These are phyloP conservation scores for Parachlorella kessleri DNA, from an alignment of 139 green algal species.

Conservation along the genomic window DNA sequence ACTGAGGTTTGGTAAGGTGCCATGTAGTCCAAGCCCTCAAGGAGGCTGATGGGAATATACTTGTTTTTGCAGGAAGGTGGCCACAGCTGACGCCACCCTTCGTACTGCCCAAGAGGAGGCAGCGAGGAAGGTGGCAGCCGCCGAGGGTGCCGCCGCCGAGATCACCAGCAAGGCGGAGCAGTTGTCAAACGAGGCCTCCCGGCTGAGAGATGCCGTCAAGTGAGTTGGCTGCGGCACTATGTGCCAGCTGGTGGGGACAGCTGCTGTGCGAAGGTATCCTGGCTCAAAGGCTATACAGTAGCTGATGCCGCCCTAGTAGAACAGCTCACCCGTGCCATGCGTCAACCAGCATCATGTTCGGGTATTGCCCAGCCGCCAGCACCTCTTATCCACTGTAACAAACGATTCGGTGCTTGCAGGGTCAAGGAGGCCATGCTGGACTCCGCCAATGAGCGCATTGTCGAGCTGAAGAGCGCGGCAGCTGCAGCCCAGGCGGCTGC, in stretches of 20 bases:
- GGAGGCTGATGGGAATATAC: not conserved
- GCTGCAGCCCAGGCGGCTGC: constrained; percentile 45
- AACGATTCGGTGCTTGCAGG: too few relatives aligned
- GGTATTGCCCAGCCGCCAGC: too few relatives aligned
- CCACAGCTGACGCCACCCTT: not conserved
- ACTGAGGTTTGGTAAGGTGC: too few relatives aligned
- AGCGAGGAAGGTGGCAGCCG: not conserved
- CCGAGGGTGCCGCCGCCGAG: constrained; percentile 2
- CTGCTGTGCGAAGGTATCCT: too few relatives aligned
- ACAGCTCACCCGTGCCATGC: too few relatives aligned
- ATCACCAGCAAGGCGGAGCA: not conserved
- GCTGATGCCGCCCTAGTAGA: too few relatives aligned
- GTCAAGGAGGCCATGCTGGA: constrained; percentile 79
- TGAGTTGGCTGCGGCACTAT: not conserved
- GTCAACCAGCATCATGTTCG: too few relatives aligned
- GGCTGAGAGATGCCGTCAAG: constrained; percentile 42
- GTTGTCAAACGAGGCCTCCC: constrained; percentile 13
- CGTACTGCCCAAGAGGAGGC: constrained; percentile 5
- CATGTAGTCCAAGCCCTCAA: too few relatives aligned
- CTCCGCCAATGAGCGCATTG: constrained; percentile 68
- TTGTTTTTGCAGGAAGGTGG: not conserved
- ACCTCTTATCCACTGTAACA: too few relatives aligned
- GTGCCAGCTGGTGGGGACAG: too few relatives aligned
- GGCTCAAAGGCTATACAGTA: too few relatives aligned
- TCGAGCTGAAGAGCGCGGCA: constrained; percentile 56